phyloP scores from a whole-genome alignment of 352 stramenopile genomes.

The Aphanomyces invadans region DNA sequence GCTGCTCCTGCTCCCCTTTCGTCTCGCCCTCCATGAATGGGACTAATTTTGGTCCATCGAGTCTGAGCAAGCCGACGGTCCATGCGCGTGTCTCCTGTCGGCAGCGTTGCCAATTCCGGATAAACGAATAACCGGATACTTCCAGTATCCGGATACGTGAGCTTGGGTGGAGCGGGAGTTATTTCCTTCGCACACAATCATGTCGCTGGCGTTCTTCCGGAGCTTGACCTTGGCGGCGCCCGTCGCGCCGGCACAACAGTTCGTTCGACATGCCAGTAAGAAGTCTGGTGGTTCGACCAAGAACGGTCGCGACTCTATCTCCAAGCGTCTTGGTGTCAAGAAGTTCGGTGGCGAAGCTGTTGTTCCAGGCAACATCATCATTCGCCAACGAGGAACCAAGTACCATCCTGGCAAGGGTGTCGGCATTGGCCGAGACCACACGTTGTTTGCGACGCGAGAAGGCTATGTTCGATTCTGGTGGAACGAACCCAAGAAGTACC shows the following conservation, averaged over 20 bases:
- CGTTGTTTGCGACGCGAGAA: constrained; percentile 83
- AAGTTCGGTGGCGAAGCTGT: constrained; percentile 90
- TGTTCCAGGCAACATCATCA: constrained; percentile 95
- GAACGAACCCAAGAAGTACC: constrained; percentile 74
- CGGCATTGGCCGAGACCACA: constrained; percentile 91
- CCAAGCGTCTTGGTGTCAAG: constrained; percentile 96
- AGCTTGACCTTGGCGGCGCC: constrained; percentile 14
- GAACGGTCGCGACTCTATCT: constrained; percentile 96
- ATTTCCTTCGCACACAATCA: neutral
- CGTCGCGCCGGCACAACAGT: neutral
- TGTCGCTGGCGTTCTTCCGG: constrained; percentile 24
- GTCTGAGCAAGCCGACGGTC: no score
- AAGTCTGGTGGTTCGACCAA: constrained; percentile 95
- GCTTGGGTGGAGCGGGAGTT: neutral
- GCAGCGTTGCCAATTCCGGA: no score
- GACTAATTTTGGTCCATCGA: no score
- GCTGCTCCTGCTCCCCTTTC: no score
- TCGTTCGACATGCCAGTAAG: constrained; percentile 80
- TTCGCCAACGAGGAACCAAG: constrained; percentile 95
- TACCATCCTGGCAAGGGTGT: constrained; percentile 93
- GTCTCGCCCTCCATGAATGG: no score
- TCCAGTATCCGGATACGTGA: neutral
- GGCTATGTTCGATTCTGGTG: constrained; percentile 90
- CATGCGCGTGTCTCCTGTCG: no score
- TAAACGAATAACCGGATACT: neutral